These are phyloP conservation scores for Diaporthe batatas DNA, from an alignment of 2,329 filamentous ascomycete species.

Conservation along the genomic window DNA sequence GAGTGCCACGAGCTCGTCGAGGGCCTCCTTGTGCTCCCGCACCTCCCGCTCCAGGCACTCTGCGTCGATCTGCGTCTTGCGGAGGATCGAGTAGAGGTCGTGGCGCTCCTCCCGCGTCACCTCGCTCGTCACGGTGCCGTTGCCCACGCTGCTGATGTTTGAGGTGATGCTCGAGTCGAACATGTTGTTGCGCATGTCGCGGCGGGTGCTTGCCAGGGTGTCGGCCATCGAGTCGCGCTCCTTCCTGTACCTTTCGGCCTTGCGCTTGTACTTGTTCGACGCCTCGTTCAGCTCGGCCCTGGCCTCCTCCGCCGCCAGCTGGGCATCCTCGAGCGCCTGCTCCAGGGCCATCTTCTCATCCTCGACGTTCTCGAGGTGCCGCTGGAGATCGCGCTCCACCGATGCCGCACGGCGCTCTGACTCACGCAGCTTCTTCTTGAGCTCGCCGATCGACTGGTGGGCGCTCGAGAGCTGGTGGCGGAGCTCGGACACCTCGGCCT, in stretches of 20 bases:
- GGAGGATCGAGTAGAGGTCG: slow-evolving; percentile 72
- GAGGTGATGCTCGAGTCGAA: slow-evolving; percentile 47
- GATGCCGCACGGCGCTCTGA: slow-evolving; percentile 61
- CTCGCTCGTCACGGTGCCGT: slow-evolving; percentile 48
- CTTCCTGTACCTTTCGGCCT: slow-evolving; percentile 65
- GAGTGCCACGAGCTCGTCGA: slow-evolving; percentile 68
- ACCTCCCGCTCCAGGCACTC: slow-evolving; percentile 81
- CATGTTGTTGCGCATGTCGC: slow-evolving; percentile 45
- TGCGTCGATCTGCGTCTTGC: slow-evolving; percentile 72
- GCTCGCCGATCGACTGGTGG: slow-evolving; percentile 70
- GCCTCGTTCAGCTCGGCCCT: slow-evolving; percentile 58
- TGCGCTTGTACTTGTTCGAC: slow-evolving; percentile 60
- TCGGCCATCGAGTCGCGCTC: slow-evolving; percentile 58
- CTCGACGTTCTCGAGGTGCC: slow-evolving; percentile 68
- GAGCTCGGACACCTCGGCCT: slow-evolving; percentile 70
- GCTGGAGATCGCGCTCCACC: slow-evolving; percentile 62
- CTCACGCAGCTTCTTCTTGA: slow-evolving; percentile 64
- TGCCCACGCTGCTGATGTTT: slow-evolving; percentile 47
- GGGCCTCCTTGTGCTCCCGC: slow-evolving; percentile 74
- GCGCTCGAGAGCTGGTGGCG: slow-evolving; percentile 72
- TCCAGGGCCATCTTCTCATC: slow-evolving; percentile 71
- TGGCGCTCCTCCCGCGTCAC: slow-evolving; percentile 67
- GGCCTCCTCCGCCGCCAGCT: slow-evolving; percentile 64
- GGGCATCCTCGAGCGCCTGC: slow-evolving; percentile 68
- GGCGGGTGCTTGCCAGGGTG: slow-evolving; percentile 51